Percentiles rank a stretch among this genome's conserved stretches.
These are phyloP conservation scores for Metarhizium brunneum DNA, from an alignment of 2,329 filamentous ascomycete species.

Conservation along the genomic window DNA sequence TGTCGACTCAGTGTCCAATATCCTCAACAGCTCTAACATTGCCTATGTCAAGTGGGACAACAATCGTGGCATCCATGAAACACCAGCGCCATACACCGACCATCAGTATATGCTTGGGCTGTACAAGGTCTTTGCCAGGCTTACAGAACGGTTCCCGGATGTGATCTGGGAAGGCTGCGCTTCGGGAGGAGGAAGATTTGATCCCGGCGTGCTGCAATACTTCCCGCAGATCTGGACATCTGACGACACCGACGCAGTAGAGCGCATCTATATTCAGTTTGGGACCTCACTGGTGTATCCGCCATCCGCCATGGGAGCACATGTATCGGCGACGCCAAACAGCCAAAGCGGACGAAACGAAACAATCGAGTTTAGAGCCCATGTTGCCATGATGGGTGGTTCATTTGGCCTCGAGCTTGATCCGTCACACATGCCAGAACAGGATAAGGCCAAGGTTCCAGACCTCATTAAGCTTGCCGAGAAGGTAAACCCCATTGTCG, in stretches of 20 bases:
- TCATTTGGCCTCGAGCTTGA: conserved; percentile 58
- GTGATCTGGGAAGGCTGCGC: conserved; percentile 60
- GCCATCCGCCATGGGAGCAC: conserved; percentile 54
- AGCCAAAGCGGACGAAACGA: conserved; percentile 44
- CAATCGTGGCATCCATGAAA: conserved; percentile 56
- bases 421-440: conserved; percentile 38
- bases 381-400: conserved; percentile 61
- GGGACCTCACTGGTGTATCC: conserved; percentile 56
- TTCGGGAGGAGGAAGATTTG: conserved; percentile 55
- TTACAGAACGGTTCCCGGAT: conserved; percentile 50
- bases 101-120: conserved; percentile 55
- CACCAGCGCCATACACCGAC: conserved; percentile 39
- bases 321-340: conserved; percentile 53
- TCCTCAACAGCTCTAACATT: conserved; percentile 45
- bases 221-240: conserved; percentile 59
- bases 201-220: conserved; percentile 53
- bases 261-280: conserved; percentile 53
- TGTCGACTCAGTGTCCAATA: conserved; percentile 42
- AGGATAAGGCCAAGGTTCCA: conserved; percentile 45
- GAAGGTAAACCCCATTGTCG: conserved; percentile 48
- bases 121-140: conserved; percentile 50
- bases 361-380: conserved; percentile 50
- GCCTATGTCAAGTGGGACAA: conserved; percentile 61
- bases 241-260: conserved; percentile 54
- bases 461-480: conserved; percentile 44